phyloP scores from a whole-genome alignment of 2,329 filamentous ascomycete species.

The Diaporthe batatas region DNA sequence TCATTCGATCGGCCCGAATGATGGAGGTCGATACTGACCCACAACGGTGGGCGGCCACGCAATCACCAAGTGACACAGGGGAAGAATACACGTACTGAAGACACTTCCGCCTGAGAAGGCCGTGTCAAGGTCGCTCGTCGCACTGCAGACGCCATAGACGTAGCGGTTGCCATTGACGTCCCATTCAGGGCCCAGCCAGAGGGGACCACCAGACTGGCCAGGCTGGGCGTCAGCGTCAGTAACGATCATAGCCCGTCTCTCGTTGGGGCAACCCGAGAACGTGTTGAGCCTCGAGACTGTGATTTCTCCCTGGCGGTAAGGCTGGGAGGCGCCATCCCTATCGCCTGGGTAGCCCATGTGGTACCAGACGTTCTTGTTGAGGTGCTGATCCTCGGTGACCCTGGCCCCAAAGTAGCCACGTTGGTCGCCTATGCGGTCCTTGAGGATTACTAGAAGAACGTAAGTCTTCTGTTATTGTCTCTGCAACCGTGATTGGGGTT shows the following conservation, averaged over 20 bases:
- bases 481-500: no score
- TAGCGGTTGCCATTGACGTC: neutral
- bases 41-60: neutral
- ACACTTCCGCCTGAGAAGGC: conserved; percentile 6
- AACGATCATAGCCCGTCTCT: neutral
- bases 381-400: conserved; percentile 9
- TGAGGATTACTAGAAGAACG: neutral
- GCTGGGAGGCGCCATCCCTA: neutral
- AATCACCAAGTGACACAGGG: neutral
- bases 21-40: neutral
- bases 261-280: conserved; percentile 10
- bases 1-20: neutral
- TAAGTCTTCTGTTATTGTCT: neutral
- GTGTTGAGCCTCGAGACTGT: neutral
- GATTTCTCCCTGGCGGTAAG: conserved; percentile 1
- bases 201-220: conserved; percentile 4
- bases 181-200: conserved; percentile 18
- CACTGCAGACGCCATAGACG: conserved; percentile 13
- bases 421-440: conserved; percentile 3
- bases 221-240: neutral
- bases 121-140: neutral
- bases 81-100: neutral
- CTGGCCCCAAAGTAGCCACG: conserved; percentile 7
- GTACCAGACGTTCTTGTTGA: conserved; percentile 12
- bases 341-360: neutral